phyloP scores from a whole-genome alignment of 1,284 basidiomycete genomes.

The Ganoderma multipileum region DNA sequence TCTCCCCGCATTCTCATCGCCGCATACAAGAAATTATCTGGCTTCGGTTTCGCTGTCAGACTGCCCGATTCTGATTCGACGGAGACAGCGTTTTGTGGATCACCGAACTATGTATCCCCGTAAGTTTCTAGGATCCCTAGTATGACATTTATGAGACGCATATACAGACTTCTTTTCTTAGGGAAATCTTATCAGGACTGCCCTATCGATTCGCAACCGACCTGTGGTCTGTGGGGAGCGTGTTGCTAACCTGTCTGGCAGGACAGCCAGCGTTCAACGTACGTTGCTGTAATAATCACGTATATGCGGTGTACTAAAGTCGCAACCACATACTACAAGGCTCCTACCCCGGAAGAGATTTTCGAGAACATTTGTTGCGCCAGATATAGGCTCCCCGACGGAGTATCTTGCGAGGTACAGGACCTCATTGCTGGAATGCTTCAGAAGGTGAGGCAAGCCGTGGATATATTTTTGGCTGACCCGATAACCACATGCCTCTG shows the following conservation, averaged over 20 bases:
- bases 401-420: conserved; percentile 22
- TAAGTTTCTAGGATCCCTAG: conserved; percentile 19
- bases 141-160: background rate
- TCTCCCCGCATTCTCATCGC: background rate
- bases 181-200: conserved; percentile 33
- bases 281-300: background rate
- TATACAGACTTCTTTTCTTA: conserved; percentile 18
- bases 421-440: conserved; percentile 34
- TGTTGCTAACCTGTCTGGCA: conserved; percentile 35
- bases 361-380: conserved; percentile 32
- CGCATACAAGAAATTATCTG: conserved; percentile 37
- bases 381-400: conserved; percentile 20
- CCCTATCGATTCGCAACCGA: conserved; percentile 37
- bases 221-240: conserved; percentile 40
- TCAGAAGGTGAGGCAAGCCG: conserved; percentile 27
- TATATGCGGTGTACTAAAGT: background rate
- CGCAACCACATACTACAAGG: conserved; percentile 15
- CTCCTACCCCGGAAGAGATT: conserved; percentile 17
- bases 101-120: conserved; percentile 36
- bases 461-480: background rate
- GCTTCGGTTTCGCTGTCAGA: conserved; percentile 33
- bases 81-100: conserved; percentile 26
- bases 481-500: background rate
- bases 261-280: conserved; percentile 34
- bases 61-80: conserved; percentile 27